A percentile compares a stretch with the other conserved stretches of the same genome.
phyloP scores from a whole-genome alignment of 2,329 filamentous ascomycete species.

The Ophiosphaerella herpotricha region DNA sequence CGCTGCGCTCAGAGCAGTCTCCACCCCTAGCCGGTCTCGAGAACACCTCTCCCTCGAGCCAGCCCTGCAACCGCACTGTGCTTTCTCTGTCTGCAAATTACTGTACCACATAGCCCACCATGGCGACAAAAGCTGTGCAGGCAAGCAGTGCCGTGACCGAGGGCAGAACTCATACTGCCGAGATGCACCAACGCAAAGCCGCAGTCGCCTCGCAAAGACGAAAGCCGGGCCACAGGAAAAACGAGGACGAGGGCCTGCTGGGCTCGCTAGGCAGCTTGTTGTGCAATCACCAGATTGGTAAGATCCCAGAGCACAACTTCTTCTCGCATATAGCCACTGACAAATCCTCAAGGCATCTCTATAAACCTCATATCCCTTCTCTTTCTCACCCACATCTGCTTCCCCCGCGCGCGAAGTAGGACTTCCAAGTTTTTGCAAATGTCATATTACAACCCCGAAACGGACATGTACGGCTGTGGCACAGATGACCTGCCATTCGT shows the following conservation, averaged over 20 bases:
- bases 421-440: constrained; percentile 89
- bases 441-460: constrained; percentile 75
- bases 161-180: constrained; percentile 10
- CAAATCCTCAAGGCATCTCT: constrained; percentile 67
- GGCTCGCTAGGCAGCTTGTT: constrained; percentile 70
- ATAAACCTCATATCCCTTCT: constrained; percentile 85
- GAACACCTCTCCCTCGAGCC: neutral
- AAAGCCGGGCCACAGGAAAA: constrained; percentile 50
- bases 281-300: constrained; percentile 81
- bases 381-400: constrained; percentile 78
- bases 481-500: constrained; percentile 80
- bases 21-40: neutral
- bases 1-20: neutral
- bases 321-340: constrained; percentile 9
- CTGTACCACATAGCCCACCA: constrained; percentile 8
- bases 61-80: constrained; percentile 8
- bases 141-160: constrained; percentile 14
- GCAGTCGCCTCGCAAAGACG: constrained; percentile 19
- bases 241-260: constrained; percentile 65
- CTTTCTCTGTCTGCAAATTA: neutral
- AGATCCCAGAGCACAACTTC: constrained; percentile 31
- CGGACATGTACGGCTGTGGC: constrained; percentile 75
- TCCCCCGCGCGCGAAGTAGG: constrained; percentile 76
- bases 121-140: constrained; percentile 21
- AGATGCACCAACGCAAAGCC: constrained; percentile 15